Conservation (phyloP, 225 moss, liverwort and hornwort species). For the Neckera pumila region DNA sequence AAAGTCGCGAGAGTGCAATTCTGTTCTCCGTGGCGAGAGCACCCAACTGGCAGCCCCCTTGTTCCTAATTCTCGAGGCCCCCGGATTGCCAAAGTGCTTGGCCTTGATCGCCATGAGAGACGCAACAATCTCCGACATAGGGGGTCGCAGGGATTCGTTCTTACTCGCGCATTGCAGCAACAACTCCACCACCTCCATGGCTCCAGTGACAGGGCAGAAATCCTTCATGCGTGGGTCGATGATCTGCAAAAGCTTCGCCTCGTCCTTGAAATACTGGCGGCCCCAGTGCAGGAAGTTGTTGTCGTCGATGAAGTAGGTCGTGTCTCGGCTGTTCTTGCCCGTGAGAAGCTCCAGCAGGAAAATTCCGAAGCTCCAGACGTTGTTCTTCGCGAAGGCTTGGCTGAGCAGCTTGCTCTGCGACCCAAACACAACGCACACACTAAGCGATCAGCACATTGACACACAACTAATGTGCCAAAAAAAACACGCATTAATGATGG, state of each 20-base stretch:
- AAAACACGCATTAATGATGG: background rate
- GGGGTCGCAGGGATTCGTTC: constrained; percentile 20
- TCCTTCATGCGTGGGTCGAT: constrained; percentile 26
- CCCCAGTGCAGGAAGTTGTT: constrained; percentile 31
- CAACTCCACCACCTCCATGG: constrained; percentile 17
- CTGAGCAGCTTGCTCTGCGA: constrained; percentile 9
- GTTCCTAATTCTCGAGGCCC: background rate
- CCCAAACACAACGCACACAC: background rate
- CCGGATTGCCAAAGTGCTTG: background rate
- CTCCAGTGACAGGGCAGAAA: constrained; percentile 7
- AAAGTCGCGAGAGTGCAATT: background rate
- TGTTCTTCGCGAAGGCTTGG: constrained; percentile 18
- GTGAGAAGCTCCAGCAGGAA: constrained; percentile 44
- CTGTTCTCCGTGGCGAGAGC: background rate
- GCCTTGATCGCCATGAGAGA: constrained; percentile 10
- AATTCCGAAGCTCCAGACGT: constrained; percentile 29
- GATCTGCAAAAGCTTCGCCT: constrained; percentile 5
- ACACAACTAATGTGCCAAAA: background rate
- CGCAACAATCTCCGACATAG: constrained; percentile 12
- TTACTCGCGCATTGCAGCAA: constrained; percentile 11
- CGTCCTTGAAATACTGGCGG: constrained; percentile 6
- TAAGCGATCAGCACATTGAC: background rate
- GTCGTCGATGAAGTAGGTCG: constrained; percentile 10
- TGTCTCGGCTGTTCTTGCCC: constrained; percentile 38
- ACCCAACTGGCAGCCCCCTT: constrained; percentile 10